Evolutionary conservation across 208 protist genomes (phyloP).

Genomic region (Sergeia podlipaevii): DNA sequence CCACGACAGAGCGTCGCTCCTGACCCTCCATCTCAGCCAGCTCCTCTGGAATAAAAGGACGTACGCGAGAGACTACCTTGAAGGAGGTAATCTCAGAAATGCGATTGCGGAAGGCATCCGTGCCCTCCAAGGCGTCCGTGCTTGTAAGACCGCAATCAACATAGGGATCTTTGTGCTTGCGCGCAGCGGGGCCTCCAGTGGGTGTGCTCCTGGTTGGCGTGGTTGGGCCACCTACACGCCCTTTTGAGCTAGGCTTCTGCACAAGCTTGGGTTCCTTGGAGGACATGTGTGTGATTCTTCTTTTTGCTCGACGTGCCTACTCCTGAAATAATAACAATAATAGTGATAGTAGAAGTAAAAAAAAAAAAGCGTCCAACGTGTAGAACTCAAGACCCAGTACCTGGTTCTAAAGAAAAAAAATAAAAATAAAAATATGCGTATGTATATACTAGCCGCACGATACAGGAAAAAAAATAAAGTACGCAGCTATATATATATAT

Average conservation of each 20-base stretch:
- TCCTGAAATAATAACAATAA: too few species aligned
- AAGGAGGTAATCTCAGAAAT: conserved; percentile 87
- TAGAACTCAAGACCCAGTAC: too few species aligned
- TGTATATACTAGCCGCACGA: too few species aligned
- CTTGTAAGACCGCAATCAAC: conserved; percentile 30
- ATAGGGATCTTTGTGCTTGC: conserved; percentile 9
- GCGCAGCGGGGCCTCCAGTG: neutral
- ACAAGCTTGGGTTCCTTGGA: conserved; percentile 65
- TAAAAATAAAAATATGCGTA: too few species aligned
- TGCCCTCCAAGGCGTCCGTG: conserved; percentile 56
- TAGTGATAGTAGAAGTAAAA: too few species aligned
- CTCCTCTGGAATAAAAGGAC: conserved; percentile 87
- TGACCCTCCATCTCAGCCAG: conserved; percentile 84
- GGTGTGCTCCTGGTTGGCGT: conserved; percentile 9
- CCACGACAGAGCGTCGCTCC: conserved; percentile 80
- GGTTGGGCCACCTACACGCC: neutral
- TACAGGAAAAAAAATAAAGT: too few species aligned
- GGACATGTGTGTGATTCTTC: conserved; percentile 10
- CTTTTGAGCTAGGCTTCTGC: conserved; percentile 17
- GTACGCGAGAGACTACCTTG: conserved; percentile 77
- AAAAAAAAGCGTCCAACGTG: too few species aligned
- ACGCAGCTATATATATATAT: too few species aligned
- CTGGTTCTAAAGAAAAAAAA: too few species aligned
- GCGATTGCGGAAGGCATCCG: conserved; percentile 70
- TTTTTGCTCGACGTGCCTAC: too few species aligned